These are phyloP conservation scores for Leccinum obscurum DNA, from an alignment of 768 basidiomycete genomes.

Conservation along the genomic window DNA sequence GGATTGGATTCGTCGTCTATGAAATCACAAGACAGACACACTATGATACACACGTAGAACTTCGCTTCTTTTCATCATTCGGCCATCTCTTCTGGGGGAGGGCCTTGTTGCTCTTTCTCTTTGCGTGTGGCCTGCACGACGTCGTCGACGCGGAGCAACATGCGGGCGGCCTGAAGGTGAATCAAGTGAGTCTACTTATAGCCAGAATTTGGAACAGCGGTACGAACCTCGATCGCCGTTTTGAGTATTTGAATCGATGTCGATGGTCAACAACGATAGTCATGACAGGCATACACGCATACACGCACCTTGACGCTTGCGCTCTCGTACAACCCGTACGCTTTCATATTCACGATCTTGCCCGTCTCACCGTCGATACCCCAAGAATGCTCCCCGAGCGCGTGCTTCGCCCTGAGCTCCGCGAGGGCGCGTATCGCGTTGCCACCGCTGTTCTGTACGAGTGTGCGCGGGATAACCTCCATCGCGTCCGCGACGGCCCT, in stretches of 20 bases:
- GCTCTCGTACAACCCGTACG: conserved; percentile 91
- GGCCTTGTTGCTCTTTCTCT: no score
- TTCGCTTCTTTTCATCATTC: no score
- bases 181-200: no score
- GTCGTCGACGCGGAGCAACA: no score
- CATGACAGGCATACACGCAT: background rate
- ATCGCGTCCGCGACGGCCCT: conserved; percentile 93
- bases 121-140: no score
- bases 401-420: conserved; percentile 94
- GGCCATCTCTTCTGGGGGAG: no score
- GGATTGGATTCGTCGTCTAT: no score
- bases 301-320: conserved; percentile 84
- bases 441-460: conserved; percentile 94
- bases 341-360: conserved; percentile 94
- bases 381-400: conserved; percentile 86
- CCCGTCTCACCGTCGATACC: conserved; percentile 97
- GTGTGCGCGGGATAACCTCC: conserved; percentile 94
- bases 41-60: no score
- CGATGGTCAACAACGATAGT: background rate
- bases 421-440: conserved; percentile 94
- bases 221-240: conserved; percentile 86
- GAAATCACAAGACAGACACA: no score
- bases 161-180: no score
- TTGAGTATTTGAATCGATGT: conserved; percentile 90
- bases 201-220: background rate